Evolutionary conservation across 2,329 filamentous ascomycete species (phyloP).

Genomic region (Pezicula carpinea): DNA sequence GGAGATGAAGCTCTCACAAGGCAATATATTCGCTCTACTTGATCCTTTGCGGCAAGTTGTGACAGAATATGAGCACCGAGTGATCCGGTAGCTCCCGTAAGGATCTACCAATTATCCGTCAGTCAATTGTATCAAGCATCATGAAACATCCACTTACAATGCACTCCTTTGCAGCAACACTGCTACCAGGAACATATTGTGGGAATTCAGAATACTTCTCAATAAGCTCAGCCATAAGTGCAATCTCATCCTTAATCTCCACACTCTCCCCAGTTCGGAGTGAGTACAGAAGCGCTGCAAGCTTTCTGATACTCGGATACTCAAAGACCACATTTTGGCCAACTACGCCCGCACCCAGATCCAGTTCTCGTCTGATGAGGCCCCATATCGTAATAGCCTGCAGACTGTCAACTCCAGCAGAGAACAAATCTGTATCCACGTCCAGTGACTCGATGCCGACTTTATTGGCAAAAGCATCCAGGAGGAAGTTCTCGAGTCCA

Average conservation of each 20-base stretch:
- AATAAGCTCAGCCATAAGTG: constrained; percentile 31
- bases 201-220: constrained; percentile 34
- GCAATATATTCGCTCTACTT: constrained; percentile 48
- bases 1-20: constrained; percentile 41
- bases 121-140: neutral
- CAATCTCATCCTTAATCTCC: constrained; percentile 19
- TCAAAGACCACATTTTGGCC: constrained; percentile 29
- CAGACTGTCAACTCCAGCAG: constrained; percentile 24
- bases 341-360: constrained; percentile 17
- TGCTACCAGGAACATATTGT: neutral
- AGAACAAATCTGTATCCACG: constrained; percentile 24
- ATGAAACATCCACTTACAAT: neutral
- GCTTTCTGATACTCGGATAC: constrained; percentile 21
- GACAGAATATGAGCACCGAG: constrained; percentile 57
- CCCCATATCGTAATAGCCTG: constrained; percentile 23
- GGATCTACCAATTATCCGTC: neutral
- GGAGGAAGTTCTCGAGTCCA: constrained; percentile 19
- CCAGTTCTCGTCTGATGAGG: constrained; percentile 21
- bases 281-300: constrained; percentile 10
- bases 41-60: constrained; percentile 52
- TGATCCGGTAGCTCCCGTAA: constrained; percentile 50
- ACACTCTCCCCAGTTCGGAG: constrained; percentile 10
- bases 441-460: constrained; percentile 11
- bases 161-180: neutral
- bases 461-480: constrained; percentile 19